A percentile compares a stretch with the other conserved stretches of the same genome.
Evolutionary conservation across 257 asterid genomes (phyloP).

Genomic region (Solanum ossicruentum): DNA sequence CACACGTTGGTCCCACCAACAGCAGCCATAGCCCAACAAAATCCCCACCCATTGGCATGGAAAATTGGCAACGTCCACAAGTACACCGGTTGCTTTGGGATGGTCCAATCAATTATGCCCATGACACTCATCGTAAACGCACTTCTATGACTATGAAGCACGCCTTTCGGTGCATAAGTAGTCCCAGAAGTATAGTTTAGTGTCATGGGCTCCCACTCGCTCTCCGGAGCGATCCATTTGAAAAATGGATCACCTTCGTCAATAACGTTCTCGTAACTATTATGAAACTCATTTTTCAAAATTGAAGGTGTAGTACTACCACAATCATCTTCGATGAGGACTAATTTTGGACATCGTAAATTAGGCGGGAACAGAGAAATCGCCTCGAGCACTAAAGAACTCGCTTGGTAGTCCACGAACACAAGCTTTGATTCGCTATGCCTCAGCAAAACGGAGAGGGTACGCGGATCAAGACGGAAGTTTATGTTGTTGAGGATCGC

Average conservation of each 20-base stretch:
- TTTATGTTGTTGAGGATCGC: slow-evolving; percentile 40
- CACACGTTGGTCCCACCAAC: slow-evolving; percentile 37
- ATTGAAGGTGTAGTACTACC: not conserved
- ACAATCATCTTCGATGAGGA: slow-evolving; percentile 14
- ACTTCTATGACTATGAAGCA: slow-evolving; percentile 35
- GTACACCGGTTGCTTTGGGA: slow-evolving; percentile 24
- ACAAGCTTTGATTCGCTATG: slow-evolving; percentile 35
- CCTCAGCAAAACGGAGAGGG: slow-evolving; percentile 22
- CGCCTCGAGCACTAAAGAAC: slow-evolving; percentile 22
- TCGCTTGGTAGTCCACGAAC: slow-evolving; percentile 29
- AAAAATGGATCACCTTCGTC: slow-evolving; percentile 21
- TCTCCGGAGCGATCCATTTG: slow-evolving; percentile 24
- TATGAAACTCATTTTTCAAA: not conserved
- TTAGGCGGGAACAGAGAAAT: slow-evolving; percentile 21
- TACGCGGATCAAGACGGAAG: slow-evolving; percentile 35
- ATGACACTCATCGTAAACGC: slow-evolving; percentile 10
- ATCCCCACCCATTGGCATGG: slow-evolving; percentile 51
- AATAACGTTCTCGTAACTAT: slow-evolving; percentile 22
- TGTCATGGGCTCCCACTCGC: slow-evolving; percentile 38
- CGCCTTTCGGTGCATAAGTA: slow-evolving; percentile 48
- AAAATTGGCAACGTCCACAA: slow-evolving; percentile 46
- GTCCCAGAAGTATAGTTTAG: slow-evolving; percentile 54
- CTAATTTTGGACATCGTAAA: slow-evolving; percentile 8
- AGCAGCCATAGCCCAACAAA: slow-evolving; percentile 41
- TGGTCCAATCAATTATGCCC: slow-evolving; percentile 23